phyloP scores from a whole-genome alignment of 2,329 filamentous ascomycete species.

The Leptographium flavum region DNA sequence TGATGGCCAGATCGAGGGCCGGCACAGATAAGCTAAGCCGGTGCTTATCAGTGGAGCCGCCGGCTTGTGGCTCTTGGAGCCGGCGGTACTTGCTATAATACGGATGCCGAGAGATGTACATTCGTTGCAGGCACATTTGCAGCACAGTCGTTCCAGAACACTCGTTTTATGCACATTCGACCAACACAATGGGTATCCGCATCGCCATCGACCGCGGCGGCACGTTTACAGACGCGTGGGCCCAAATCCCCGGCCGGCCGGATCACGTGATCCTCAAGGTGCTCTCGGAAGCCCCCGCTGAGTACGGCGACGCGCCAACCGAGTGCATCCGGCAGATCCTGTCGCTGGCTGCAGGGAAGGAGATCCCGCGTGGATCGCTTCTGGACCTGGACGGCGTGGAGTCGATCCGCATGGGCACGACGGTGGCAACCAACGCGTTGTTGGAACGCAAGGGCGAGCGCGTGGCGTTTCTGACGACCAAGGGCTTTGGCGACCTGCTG shows the following conservation, averaged over 20 bases:
- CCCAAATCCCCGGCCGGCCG: conserved; percentile 49
- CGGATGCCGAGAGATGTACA: too few species aligned
- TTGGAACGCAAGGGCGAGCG: conserved; percentile 81
- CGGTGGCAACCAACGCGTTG: conserved; percentile 83
- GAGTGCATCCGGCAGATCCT: conserved; percentile 81
- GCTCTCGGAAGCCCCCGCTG: conserved; percentile 66
- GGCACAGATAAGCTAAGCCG: too few species aligned
- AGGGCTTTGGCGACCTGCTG: conserved; percentile 76
- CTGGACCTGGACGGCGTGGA: conserved; percentile 62
- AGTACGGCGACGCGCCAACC: conserved; percentile 83
- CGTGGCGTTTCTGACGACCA: conserved; percentile 75
- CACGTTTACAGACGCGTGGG: conserved; percentile 89
- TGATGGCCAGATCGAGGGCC: too few species aligned
- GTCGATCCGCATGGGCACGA: conserved; percentile 91
- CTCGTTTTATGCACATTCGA: too few species aligned
- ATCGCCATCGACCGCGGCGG: conserved; percentile 70
- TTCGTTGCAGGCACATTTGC: too few species aligned
- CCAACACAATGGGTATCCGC: too few species aligned
- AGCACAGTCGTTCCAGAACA: too few species aligned
- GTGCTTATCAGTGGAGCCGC: too few species aligned
- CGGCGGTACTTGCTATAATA: too few species aligned
- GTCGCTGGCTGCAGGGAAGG: conserved; percentile 56
- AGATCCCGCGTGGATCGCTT: conserved; percentile 71
- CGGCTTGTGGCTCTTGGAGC: too few species aligned
- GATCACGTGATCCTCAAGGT: conserved; percentile 26